Evolutionary conservation across 1,139 yeast genomes (phyloP).

Genomic region (Candida smagusa): DNA sequence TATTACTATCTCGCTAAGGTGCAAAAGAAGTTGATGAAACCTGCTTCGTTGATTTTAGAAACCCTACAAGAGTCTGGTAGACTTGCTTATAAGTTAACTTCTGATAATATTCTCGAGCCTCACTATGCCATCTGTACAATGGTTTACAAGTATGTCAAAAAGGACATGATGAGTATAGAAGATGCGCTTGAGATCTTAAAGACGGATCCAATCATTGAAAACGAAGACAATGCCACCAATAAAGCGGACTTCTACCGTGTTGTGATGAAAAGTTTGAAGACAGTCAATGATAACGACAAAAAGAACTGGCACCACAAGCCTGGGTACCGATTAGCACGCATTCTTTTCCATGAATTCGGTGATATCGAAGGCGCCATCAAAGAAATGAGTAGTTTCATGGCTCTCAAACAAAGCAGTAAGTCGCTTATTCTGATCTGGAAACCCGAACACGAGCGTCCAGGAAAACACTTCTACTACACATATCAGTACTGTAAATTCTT

Average conservation of each 20-base stretch:
- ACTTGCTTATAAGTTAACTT: constrained; percentile 37
- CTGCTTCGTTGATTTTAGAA: constrained; percentile 30
- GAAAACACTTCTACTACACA: constrained; percentile 83
- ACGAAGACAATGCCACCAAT: constrained; percentile 11
- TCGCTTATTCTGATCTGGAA: constrained; percentile 87
- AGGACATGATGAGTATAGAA: constrained; percentile 26
- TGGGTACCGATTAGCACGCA: constrained; percentile 65
- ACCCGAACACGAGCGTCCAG: constrained; percentile 88
- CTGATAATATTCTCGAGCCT: constrained; percentile 69
- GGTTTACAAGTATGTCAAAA: constrained; percentile 53
- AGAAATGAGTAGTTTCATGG: constrained; percentile 62
- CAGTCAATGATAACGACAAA: constrained; percentile 59
- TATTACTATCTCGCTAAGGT: constrained; percentile 61
- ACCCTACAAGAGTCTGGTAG: constrained; percentile 40
- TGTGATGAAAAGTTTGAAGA: constrained; percentile 26
- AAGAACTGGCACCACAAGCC: constrained; percentile 94
- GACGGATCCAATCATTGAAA: constrained; percentile 27
- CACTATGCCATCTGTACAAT: constrained; percentile 63
- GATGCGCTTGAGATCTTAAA: constrained; percentile 39
- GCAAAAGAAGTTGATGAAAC: constrained; percentile 44
- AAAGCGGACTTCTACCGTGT: constrained; percentile 23
- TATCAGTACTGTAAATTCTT: constrained; percentile 66
- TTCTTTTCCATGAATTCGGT: constrained; percentile 52
- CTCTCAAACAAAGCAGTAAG: constrained; percentile 67
- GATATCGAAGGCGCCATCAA: constrained; percentile 55